Conservation (phyloP, 805 yeast species). For the Blastobotrys peoriensis region DNA sequence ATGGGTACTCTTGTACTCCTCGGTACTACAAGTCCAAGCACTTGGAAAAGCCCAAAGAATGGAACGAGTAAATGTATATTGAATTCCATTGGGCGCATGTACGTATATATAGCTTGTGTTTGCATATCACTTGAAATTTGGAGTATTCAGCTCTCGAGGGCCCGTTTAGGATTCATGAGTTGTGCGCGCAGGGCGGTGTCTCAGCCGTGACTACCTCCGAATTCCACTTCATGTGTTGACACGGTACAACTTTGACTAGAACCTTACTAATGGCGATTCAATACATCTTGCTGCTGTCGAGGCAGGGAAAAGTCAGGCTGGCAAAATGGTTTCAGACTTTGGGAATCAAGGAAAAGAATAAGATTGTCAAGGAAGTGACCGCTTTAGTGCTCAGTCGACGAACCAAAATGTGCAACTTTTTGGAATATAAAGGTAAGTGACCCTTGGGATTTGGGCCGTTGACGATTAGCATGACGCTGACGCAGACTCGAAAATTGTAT, state of each 20-base stretch:
- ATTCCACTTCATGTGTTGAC: no score
- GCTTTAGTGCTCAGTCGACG: constrained; percentile 79
- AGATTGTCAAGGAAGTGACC: constrained; percentile 77
- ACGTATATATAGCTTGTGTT: background rate
- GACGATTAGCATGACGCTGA: no score
- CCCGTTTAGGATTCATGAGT: no score
- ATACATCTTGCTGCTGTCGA: constrained; percentile 73
- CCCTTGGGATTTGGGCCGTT: no score
- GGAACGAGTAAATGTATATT: constrained; percentile 34
- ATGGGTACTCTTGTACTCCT: constrained; percentile 36
- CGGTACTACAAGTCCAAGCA: constrained; percentile 28
- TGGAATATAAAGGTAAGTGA: constrained; percentile 63
- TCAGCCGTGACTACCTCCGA: no score
- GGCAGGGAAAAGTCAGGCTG: constrained; percentile 92
- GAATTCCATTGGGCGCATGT: constrained; percentile 31
- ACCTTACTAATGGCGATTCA: constrained; percentile 85
- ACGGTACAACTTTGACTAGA: no score
- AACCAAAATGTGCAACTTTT: constrained; percentile 91
- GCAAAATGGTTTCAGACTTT: constrained; percentile 89
- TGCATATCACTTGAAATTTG: no score
- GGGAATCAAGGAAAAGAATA: constrained; percentile 77
- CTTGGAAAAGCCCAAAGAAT: constrained; percentile 28
- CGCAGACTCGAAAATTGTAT: constrained; percentile 70
- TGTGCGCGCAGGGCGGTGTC: no score
- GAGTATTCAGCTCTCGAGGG: background rate